These are phyloP conservation scores for Groenewaldozyma salmanticensis DNA, from an alignment of 805 yeast species.

Conservation along the genomic window DNA sequence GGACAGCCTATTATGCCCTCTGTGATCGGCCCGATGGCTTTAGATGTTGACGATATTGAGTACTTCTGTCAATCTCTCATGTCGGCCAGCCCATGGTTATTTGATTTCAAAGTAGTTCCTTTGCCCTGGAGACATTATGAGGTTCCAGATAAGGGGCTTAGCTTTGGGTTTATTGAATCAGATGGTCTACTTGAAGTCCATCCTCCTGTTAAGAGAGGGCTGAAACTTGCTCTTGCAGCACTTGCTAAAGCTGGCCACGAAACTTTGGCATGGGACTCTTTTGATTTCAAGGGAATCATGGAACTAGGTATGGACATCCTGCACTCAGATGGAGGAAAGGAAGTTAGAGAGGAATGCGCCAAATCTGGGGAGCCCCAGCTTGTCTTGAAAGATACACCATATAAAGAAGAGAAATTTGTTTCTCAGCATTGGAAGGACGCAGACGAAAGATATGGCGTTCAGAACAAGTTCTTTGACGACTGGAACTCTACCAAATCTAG, in stretches of 20 bases:
- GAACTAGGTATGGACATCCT: neutral
- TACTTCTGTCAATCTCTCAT: constrained; percentile 32
- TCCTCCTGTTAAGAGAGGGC: constrained; percentile 40
- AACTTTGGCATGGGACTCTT: constrained; percentile 18
- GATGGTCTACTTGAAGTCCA: constrained; percentile 41
- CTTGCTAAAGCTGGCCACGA: constrained; percentile 13
- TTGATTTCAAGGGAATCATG: neutral
- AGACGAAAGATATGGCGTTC: constrained; percentile 17
- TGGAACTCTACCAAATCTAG: constrained; percentile 28
- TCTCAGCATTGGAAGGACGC: constrained; percentile 10
- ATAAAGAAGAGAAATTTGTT: neutral
- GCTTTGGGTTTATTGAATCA: constrained; percentile 5
- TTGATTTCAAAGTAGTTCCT: constrained; percentile 43
- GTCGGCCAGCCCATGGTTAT: constrained; percentile 35
- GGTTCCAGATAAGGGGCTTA: constrained; percentile 1
- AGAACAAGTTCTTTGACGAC: constrained; percentile 29
- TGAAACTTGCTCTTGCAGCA: constrained; percentile 26
- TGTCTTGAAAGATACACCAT: neutral
- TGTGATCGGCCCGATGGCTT: constrained; percentile 41
- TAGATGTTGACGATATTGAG: constrained; percentile 32
- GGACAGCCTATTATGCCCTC: constrained; percentile 33
- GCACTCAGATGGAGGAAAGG: constrained; percentile 5
- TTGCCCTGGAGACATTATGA: constrained; percentile 36
- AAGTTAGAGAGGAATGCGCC: constrained; percentile 1
- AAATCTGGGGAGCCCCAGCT: constrained; percentile 5